Evolutionary conservation across 2,329 filamentous ascomycete genomes (phyloP).

Genomic region (Hypoxylon rubiginosum): DNA sequence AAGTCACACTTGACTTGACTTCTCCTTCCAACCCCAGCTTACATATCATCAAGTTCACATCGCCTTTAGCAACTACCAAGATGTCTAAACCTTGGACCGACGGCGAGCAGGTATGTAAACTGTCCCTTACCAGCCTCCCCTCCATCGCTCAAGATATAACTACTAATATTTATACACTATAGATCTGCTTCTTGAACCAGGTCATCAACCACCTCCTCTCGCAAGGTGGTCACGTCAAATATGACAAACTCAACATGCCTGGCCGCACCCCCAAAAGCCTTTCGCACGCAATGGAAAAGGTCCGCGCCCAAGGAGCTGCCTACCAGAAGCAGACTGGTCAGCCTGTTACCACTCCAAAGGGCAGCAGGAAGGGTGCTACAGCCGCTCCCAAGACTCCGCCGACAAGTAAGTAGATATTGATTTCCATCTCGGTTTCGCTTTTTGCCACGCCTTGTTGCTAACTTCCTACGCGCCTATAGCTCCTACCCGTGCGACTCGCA

Average conservation of each 20-base stretch:
- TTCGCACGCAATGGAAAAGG: background rate
- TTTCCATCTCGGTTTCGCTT: background rate
- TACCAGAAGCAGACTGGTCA: background rate
- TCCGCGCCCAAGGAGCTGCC: conserved; percentile 14
- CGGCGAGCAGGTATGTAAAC: conserved; percentile 34
- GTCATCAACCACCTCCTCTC: conserved; percentile 16
- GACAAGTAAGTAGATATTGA: background rate
- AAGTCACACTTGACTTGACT: background rate
- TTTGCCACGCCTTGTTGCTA: too few species aligned
- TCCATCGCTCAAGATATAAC: background rate
- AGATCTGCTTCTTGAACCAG: conserved; percentile 34
- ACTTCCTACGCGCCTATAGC: background rate
- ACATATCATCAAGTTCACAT: background rate
- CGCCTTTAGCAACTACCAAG: background rate
- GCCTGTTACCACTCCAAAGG: background rate
- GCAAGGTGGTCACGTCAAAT: conserved; percentile 10
- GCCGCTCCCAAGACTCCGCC: background rate
- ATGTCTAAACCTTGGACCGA: conserved; percentile 33
- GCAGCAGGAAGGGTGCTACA: background rate
- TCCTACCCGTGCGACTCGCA: background rate
- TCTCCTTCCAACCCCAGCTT: too few species aligned
- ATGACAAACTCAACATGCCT: conserved; percentile 24
- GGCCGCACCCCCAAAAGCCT: conserved; percentile 31
- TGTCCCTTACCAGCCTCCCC: background rate
- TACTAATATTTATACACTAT: background rate